Evolutionary conservation across 1,139 yeast genomes (phyloP).

Genomic region (Diutina scorzettiae): DNA sequence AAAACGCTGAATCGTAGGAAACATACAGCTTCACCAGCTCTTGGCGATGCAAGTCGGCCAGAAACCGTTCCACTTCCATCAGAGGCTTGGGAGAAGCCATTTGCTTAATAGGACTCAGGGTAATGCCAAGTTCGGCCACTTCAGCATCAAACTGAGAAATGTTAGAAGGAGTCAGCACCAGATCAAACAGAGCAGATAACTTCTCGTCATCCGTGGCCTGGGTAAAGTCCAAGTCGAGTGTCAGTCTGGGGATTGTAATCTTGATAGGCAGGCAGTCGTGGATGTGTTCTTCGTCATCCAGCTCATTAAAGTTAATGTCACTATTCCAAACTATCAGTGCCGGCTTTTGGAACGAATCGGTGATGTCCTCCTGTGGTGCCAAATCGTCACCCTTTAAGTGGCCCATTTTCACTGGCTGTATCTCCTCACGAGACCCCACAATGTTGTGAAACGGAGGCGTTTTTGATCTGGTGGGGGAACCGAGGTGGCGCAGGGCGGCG

Average conservation of each 20-base stretch:
- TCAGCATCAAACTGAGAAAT: slow-evolving; percentile 26
- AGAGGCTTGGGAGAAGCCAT: neutral
- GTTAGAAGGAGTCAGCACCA: slow-evolving; percentile 4
- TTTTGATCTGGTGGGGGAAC: neutral
- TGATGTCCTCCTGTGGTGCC: neutral
- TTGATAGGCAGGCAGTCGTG: neutral
- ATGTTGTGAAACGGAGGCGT: neutral
- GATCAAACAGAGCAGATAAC: neutral
- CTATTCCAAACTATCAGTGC: slow-evolving; percentile 30
- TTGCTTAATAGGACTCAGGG: slow-evolving; percentile 21
- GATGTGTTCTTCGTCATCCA: neutral
- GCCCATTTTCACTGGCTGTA: no score
- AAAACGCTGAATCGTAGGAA: slow-evolving; percentile 45
- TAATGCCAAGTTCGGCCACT: slow-evolving; percentile 33
- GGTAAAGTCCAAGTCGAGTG: slow-evolving; percentile 1
- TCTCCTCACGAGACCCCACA: neutral
- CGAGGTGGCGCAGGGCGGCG: no score
- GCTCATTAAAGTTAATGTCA: slow-evolving; percentile 19
- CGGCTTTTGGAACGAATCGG: neutral
- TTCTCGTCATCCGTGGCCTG: neutral
- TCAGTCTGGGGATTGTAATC: slow-evolving; percentile 2
- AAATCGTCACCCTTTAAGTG: no score
- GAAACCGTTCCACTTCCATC: neutral
- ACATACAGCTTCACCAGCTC: slow-evolving; percentile 38
- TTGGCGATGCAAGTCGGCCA: slow-evolving; percentile 9